These are phyloP conservation scores for Rheum nobile DNA, from an alignment of 148 eudicot genomes.

Conservation along the genomic window DNA sequence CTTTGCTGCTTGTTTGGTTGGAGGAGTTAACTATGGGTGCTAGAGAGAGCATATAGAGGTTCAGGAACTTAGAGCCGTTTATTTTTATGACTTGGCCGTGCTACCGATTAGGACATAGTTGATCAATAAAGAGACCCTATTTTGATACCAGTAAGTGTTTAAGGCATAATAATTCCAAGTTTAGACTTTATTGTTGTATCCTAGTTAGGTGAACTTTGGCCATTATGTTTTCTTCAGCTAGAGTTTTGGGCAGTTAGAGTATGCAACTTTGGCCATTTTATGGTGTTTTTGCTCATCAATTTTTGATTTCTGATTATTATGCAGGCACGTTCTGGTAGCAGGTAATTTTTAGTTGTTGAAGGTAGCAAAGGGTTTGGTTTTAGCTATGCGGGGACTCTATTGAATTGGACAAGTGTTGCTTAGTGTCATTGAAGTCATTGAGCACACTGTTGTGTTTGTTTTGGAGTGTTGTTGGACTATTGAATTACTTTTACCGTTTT, in stretches of 20 bases:
- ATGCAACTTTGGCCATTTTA: no score
- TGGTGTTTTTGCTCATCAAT: not conserved
- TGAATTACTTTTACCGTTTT: no score
- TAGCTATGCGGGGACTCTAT: no score
- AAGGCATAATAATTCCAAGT: not conserved
- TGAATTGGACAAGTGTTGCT: not conserved
- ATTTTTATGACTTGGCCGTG: not conserved
- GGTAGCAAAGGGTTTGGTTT: not conserved
- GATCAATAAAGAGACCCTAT: not conserved
- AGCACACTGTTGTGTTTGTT: no score
- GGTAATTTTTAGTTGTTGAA: not conserved
- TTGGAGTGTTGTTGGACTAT: no score
- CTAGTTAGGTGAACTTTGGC: slow-evolving; percentile 2
- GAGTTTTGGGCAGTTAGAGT: no score
- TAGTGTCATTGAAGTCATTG: not conserved
- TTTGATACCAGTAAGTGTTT: not conserved
- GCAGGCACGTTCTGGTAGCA: not conserved
- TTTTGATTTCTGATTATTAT: not conserved
- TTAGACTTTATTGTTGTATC: not conserved
- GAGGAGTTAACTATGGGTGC: not conserved
- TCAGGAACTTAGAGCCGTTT: slow-evolving; percentile 1
- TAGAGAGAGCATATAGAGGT: not conserved
- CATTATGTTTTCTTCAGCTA: no score
- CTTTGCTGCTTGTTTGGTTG: not conserved
- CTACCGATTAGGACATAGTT: not conserved